These are phyloP conservation scores for Globisporangium cystogenes DNA, from an alignment of 352 stramenopile species.

Conservation along the genomic window DNA sequence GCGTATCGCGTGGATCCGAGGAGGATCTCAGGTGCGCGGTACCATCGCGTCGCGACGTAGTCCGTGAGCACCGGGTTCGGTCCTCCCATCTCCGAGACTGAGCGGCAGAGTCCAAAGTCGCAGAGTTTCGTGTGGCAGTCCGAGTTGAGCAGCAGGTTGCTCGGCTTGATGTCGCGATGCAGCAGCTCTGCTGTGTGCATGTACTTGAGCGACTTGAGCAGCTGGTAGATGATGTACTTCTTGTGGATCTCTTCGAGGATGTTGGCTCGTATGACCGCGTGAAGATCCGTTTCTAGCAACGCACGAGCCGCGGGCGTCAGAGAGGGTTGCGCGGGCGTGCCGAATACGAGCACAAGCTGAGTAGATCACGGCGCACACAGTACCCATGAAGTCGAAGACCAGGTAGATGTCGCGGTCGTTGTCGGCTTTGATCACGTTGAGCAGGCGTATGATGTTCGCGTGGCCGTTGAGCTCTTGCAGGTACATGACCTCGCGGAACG, in stretches of 20 bases:
- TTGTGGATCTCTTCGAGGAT: slow-evolving; percentile 96
- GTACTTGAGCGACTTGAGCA: slow-evolving; percentile 96
- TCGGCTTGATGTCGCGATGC: slow-evolving; percentile 96
- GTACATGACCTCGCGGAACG: slow-evolving; percentile 96
- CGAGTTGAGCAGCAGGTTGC: slow-evolving; percentile 94
- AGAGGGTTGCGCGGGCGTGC: background rate
- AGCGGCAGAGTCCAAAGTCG: slow-evolving; percentile 95
- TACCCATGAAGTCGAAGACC: slow-evolving; percentile 96
- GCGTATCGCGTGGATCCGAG: slow-evolving; percentile 92
- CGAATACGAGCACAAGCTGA: too few species aligned
- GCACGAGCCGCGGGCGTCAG: background rate
- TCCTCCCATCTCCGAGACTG: slow-evolving; percentile 79
- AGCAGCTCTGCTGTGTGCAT: slow-evolving; percentile 94
- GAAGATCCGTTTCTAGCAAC: slow-evolving; percentile 90
- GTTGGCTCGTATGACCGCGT: slow-evolving; percentile 93
- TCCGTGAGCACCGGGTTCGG: slow-evolving; percentile 90
- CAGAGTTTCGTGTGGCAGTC: slow-evolving; percentile 95
- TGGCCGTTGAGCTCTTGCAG: slow-evolving; percentile 90
- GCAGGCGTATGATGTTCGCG: slow-evolving; percentile 92
- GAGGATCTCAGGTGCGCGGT: slow-evolving; percentile 94
- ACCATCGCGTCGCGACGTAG: slow-evolving; percentile 96
- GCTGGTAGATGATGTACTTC: slow-evolving; percentile 97
- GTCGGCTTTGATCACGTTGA: slow-evolving; percentile 93
- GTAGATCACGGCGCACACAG: background rate
- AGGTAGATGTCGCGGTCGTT: slow-evolving; percentile 97